Conservation (phyloP, 148 eudicot genomes). For the Camellia granthamiana region DNA sequence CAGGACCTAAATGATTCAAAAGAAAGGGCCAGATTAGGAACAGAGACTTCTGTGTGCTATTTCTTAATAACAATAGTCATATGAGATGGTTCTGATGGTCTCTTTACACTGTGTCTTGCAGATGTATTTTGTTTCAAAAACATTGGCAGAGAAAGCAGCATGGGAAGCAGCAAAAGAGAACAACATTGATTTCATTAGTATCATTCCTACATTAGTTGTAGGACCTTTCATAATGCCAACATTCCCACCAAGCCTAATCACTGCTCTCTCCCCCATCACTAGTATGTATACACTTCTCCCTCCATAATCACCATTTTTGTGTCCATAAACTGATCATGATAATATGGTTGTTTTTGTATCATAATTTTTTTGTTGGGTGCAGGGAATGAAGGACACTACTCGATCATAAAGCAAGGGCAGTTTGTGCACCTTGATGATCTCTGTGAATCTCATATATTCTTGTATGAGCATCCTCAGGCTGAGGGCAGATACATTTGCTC, state of each 20-base stretch:
- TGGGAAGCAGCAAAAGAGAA: constrained; percentile 76
- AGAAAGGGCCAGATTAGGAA: too few relatives aligned
- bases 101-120: constrained; percentile 19
- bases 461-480: constrained; percentile 64
- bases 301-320: background rate
- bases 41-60: too few relatives aligned
- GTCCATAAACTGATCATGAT: background rate
- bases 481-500: constrained; percentile 88
- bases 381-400: constrained; percentile 80
- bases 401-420: constrained; percentile 77
- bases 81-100: background rate
- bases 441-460: constrained; percentile 77
- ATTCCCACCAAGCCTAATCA: constrained; percentile 83
- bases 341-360: background rate
- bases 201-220: constrained; percentile 77
- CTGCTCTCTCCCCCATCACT: constrained; percentile 79
- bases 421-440: constrained; percentile 89
- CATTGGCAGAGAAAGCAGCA: constrained; percentile 76
- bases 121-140: constrained; percentile 91
- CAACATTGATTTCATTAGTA: constrained; percentile 74
- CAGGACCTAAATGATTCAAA: too few relatives aligned
- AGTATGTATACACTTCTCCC: constrained; percentile 30
- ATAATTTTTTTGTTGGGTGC: background rate
- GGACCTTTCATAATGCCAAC: constrained; percentile 78
- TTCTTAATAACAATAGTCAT: too few relatives aligned